These are phyloP conservation scores for Talaromyces sp. DNA, from an alignment of 2,329 filamentous ascomycete species.

Conservation along the genomic window DNA sequence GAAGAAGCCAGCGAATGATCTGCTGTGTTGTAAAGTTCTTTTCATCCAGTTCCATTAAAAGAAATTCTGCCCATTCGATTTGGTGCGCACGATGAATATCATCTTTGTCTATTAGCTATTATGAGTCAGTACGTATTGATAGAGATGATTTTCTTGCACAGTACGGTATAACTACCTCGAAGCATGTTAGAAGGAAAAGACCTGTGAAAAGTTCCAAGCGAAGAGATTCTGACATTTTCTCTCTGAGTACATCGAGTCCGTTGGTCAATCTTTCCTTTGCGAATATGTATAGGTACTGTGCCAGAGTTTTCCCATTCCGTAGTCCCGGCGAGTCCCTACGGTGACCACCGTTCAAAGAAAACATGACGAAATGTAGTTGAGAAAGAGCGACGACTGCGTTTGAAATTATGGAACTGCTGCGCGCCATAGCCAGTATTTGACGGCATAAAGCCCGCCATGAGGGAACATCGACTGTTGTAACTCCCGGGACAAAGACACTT, in stretches of 20 bases:
- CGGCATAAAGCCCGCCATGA: no score
- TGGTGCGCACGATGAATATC: background rate
- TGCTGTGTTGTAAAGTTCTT: background rate
- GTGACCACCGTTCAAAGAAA: no score
- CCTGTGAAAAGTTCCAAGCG: background rate
- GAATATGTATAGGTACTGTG: background rate
- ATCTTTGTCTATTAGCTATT: background rate
- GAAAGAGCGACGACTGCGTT: no score
- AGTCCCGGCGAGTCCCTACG: no score
- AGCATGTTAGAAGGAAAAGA: background rate
- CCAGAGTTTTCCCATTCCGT: background rate
- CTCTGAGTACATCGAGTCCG: background rate
- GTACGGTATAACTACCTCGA: background rate
- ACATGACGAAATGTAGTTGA: no score
- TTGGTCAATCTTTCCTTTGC: background rate
- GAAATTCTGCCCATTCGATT: background rate
- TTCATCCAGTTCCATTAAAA: background rate
- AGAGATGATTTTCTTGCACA: background rate
- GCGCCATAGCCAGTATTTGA: slow-evolving; percentile 15
- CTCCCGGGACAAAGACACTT: no score
- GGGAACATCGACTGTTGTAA: no score
- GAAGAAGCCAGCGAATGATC: background rate
- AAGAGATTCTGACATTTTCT: background rate
- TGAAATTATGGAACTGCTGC: no score
- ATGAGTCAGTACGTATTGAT: background rate